Conservation (phyloP, 805 yeast genomes). For the Vanderwaltozyma polyspora region DNA sequence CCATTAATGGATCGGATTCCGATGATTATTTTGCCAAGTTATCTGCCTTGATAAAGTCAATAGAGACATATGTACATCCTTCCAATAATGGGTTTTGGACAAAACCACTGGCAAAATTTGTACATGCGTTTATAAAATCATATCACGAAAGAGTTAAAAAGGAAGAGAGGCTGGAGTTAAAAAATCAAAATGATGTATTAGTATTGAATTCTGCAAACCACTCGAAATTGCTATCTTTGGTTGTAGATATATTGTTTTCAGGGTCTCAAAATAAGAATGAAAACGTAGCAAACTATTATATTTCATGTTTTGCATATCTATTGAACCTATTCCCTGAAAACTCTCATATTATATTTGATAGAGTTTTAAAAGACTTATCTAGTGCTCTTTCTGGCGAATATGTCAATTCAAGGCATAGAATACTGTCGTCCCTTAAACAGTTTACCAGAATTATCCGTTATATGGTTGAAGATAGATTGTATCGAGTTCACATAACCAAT, state of each 20-base stretch:
- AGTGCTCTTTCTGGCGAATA: constrained; percentile 53
- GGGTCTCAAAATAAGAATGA: constrained; percentile 74
- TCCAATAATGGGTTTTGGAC: constrained; percentile 92
- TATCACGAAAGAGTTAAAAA: constrained; percentile 47
- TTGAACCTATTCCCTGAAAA: constrained; percentile 47
- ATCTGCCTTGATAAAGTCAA: constrained; percentile 47
- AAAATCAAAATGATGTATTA: constrained; percentile 9
- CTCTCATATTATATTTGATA: constrained; percentile 35
- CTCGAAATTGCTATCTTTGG: constrained; percentile 28
- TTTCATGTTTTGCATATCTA: constrained; percentile 49
- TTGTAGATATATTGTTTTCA: constrained; percentile 41
- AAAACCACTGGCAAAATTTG: constrained; percentile 48
- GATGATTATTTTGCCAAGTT: constrained; percentile 40
- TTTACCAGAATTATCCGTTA: constrained; percentile 55
- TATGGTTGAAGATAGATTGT: constrained; percentile 51
- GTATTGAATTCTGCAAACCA: constrained; percentile 27
- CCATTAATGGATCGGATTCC: constrained; percentile 43
- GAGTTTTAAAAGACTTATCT: constrained; percentile 60
- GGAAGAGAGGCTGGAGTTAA: constrained; percentile 31
- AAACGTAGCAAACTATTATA: constrained; percentile 43
- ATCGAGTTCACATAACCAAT: constrained; percentile 69
- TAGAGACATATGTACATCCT: constrained; percentile 81
- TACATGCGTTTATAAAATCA: constrained; percentile 47
- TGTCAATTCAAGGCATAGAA: constrained; percentile 68
- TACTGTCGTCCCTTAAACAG: constrained; percentile 58